Conservation (phyloP, 2,329 filamentous ascomycete species). For the Zelopaecilomyces penicillatus region DNA sequence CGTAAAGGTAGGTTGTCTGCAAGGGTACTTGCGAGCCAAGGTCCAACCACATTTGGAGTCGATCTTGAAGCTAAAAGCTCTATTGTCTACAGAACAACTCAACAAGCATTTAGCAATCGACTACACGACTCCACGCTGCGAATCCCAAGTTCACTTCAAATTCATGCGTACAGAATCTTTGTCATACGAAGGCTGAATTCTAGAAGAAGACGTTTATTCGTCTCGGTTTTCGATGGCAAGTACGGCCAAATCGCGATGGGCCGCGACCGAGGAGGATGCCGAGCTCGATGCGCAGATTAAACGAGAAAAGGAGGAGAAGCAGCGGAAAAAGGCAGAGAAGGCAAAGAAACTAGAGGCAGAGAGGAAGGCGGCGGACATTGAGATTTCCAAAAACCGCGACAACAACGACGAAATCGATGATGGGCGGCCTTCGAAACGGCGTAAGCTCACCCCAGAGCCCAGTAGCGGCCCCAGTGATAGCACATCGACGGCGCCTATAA, state of each 20-base stretch:
- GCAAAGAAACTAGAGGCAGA: slow-evolving; percentile 55
- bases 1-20: no score
- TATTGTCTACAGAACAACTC: no score
- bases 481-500: slow-evolving; percentile 27
- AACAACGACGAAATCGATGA: slow-evolving; percentile 22
- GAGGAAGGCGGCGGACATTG: slow-evolving; percentile 25
- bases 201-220: no score
- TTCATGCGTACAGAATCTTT: no score
- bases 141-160: no score
- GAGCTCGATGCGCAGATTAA: slow-evolving; percentile 64
- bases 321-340: slow-evolving; percentile 73
- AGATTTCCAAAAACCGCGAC: slow-evolving; percentile 15
- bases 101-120: no score
- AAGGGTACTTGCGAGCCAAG: no score
- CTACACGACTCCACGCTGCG: no score
- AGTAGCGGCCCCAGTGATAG: slow-evolving; percentile 4
- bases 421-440: slow-evolving; percentile 52
- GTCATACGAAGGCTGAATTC: no score
- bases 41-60: no score
- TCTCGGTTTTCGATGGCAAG: slow-evolving; percentile 41
- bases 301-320: slow-evolving; percentile 83
- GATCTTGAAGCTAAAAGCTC: no score
- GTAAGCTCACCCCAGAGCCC: slow-evolving; percentile 44
- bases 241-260: slow-evolving; percentile 73
- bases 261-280: slow-evolving; percentile 72